Percentiles rank a stretch among this genome's conserved stretches.
Evolutionary conservation across 163 green algal genomes (phyloP).

Genomic region (Chlamydomonas reinhardtii): DNA sequence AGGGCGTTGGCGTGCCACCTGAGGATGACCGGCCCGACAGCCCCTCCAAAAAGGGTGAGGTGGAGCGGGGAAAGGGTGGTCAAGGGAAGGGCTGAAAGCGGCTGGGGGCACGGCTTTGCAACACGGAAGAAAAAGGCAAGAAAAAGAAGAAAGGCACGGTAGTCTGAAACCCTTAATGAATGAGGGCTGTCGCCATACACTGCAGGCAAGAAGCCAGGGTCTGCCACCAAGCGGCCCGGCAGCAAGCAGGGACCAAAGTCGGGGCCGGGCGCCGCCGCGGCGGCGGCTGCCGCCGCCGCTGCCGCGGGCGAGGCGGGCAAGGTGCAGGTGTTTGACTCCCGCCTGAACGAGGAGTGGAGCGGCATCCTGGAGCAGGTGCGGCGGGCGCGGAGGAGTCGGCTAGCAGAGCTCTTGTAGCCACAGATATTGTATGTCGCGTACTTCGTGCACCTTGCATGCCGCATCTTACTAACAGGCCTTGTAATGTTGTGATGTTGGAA

Average conservation of each 20-base stretch:
- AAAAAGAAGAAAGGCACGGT: too few relatives aligned
- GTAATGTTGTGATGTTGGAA: too few relatives aligned
- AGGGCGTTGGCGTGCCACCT: conserved; percentile 14
- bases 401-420: too few relatives aligned
- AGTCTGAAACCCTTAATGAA: too few relatives aligned
- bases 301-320: not conserved
- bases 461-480: too few relatives aligned
- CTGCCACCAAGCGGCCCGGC: conserved; percentile 8
- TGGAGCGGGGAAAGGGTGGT: not conserved
- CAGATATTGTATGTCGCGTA: too few relatives aligned
- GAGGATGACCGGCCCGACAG: not conserved
- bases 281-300: not conserved
- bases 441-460: too few relatives aligned
- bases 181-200: too few relatives aligned
- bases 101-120: too few relatives aligned
- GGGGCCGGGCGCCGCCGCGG: not conserved
- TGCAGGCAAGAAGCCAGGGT: not conserved
- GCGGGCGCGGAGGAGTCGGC: too few relatives aligned
- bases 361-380: conserved; percentile 31
- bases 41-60: conserved; percentile 15
- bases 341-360: conserved; percentile 45
- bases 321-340: conserved; percentile 25
- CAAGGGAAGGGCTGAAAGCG: too few relatives aligned
- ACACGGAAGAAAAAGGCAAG: too few relatives aligned
- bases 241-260: not conserved